Evolutionary conservation across 2,329 filamentous ascomycete genomes (phyloP).

Genomic region (Zasmidium angulare): DNA sequence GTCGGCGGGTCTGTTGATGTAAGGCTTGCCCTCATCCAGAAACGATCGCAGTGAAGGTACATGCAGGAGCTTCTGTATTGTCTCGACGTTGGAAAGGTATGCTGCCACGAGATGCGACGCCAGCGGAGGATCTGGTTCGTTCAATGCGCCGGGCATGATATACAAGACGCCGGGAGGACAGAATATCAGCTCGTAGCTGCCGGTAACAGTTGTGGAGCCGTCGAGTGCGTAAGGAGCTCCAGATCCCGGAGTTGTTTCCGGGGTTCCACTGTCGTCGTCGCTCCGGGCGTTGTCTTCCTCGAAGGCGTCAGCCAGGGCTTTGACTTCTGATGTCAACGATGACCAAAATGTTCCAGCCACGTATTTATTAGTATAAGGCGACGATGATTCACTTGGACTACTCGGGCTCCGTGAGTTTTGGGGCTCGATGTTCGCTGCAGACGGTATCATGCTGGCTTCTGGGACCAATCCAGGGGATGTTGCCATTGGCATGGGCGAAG

Average conservation of each 20-base stretch:
- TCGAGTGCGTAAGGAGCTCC: conserved; percentile 11
- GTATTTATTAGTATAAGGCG: conserved; percentile 28
- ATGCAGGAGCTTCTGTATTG: conserved; percentile 32
- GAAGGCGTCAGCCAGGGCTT: conserved; percentile 33
- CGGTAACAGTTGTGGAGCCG: conserved; percentile 4
- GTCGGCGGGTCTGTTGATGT: conserved; percentile 26
- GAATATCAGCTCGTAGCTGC: conserved; percentile 32
- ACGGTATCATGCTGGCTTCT: not conserved
- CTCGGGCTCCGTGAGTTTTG: not conserved
- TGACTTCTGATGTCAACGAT: conserved; percentile 32
- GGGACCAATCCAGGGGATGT: not conserved
- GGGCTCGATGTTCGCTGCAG: not conserved
- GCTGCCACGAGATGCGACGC: conserved; percentile 21
- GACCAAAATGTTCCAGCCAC: conserved; percentile 35
- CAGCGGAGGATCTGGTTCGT: conserved; percentile 23
- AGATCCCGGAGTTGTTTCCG: conserved; percentile 19
- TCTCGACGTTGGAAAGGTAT: conserved; percentile 31
- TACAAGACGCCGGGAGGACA: conserved; percentile 32
- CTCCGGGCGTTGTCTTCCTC: conserved; percentile 26
- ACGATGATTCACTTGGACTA: conserved; percentile 11
- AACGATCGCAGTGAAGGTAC: conserved; percentile 26
- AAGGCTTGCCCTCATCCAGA: conserved; percentile 24
- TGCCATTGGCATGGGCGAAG: not conserved
- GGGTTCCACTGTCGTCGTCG: conserved; percentile 20
- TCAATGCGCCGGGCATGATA: conserved; percentile 32